These are phyloP conservation scores for Phytophthora boehmeriae DNA, from an alignment of 352 stramenopile species.

Conservation along the genomic window DNA sequence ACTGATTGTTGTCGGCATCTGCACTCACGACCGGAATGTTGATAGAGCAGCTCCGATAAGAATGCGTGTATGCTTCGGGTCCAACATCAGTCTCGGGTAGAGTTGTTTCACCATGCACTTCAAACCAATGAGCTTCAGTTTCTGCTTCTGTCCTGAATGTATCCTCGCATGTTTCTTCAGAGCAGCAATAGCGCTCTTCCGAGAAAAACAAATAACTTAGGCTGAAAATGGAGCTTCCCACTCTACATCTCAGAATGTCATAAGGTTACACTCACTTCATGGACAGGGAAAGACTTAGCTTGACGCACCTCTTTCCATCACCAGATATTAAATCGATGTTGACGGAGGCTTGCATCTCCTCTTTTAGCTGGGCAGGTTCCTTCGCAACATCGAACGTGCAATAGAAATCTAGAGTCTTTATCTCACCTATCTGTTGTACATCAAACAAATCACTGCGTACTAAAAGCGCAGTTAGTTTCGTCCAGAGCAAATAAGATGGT, in stretches of 20 bases:
- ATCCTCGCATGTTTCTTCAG: conserved; percentile 33
- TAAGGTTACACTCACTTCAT: neutral
- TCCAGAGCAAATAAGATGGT: neutral
- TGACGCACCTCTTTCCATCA: conserved; percentile 25
- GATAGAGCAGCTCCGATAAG: conserved; percentile 59
- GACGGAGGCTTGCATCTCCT: conserved; percentile 50
- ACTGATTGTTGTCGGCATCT: conserved; percentile 1
- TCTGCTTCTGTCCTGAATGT: conserved; percentile 41
- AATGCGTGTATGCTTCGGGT: conserved; percentile 27
- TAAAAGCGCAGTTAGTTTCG: conserved; percentile 15
- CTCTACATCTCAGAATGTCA: conserved; percentile 9
- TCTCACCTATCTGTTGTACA: conserved; percentile 43
- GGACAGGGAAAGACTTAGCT: neutral
- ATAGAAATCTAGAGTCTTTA: conserved; percentile 36
- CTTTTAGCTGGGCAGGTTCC: conserved; percentile 42
- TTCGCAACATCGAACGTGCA: conserved; percentile 55
- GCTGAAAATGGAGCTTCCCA: conserved; percentile 63
- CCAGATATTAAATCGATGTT: conserved; percentile 44
- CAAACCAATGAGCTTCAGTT: conserved; percentile 42
- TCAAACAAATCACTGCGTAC: conserved; percentile 47
- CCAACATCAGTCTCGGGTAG: conserved; percentile 16
- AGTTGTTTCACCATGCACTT: conserved; percentile 30
- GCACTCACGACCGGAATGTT: conserved; percentile 53
- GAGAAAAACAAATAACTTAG: conserved; percentile 82
- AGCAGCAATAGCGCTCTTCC: conserved; percentile 52